phyloP scores from a whole-genome alignment of 306 rosid genomes.

The Quercus robur region DNA sequence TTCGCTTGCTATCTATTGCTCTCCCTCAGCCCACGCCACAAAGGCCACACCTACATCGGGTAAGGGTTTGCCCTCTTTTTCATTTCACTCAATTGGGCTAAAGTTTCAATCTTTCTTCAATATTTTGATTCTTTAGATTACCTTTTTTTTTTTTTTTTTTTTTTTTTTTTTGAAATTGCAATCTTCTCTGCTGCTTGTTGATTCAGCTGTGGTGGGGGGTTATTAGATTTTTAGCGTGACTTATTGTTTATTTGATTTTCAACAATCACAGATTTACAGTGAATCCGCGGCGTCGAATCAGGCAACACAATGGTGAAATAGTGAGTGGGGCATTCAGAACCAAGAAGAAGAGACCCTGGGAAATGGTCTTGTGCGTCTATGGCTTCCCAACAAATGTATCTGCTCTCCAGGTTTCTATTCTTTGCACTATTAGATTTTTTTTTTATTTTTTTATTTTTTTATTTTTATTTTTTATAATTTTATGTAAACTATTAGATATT shows the following conservation, averaged over 20 bases:
- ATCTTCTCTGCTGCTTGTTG: conserved; percentile 1
- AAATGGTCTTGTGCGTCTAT: conserved; percentile 88
- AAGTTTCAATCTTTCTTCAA: too few species aligned
- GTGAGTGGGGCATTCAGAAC: conserved; percentile 85
- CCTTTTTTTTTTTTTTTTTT: neutral
- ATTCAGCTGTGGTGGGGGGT: too few species aligned
- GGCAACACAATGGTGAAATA: conserved; percentile 97
- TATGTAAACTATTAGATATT: too few species aligned
- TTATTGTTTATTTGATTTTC: neutral
- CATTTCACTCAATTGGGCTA: too few species aligned
- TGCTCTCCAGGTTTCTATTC: conserved; percentile 79
- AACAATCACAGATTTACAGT: conserved; percentile 74
- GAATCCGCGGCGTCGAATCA: conserved; percentile 80
- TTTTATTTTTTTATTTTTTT: too few species aligned
- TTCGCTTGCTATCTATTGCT: conserved; percentile 79
- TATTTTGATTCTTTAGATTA: neutral
- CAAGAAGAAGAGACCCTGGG: conserved; percentile 88
- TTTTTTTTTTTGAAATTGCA: neutral
- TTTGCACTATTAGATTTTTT: too few species aligned
- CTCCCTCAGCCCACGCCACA: conserved; percentile 81
- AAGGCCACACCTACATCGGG: conserved; percentile 92
- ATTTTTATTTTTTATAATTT: too few species aligned
- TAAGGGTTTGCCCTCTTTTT: conserved; percentile 19
- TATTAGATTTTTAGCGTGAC: too few species aligned
- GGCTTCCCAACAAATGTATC: conserved; percentile 88